Evolutionary conservation across 2,329 filamentous ascomycete species (phyloP).

Genomic region (Phaeoacremonium minimum): DNA sequence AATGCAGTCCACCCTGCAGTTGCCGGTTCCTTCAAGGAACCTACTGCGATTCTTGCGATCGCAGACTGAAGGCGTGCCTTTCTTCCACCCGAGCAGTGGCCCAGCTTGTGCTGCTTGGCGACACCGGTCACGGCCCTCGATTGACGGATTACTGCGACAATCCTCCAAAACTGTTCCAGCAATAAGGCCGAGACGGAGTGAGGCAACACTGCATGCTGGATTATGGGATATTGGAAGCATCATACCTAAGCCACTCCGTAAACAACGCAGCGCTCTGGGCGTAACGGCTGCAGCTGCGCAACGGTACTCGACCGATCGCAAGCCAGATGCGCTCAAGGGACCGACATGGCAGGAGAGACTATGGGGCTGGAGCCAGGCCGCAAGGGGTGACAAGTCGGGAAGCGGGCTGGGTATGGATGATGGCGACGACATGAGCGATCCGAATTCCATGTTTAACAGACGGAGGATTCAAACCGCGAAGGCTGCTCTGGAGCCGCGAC

Average conservation of each 20-base stretch:
- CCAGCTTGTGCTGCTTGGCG: conserved; percentile 3
- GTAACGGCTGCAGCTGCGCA: conserved; percentile 14
- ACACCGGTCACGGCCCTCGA: not conserved
- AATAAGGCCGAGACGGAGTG: not conserved
- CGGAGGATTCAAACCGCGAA: conserved; percentile 69
- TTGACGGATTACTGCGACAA: not conserved
- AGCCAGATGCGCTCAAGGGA: conserved; percentile 12
- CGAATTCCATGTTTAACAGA: conserved; percentile 61
- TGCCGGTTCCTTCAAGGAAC: conserved; percentile 45
- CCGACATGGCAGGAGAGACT: conserved; percentile 44
- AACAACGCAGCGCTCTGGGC: too few species aligned
- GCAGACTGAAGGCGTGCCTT: conserved; percentile 58
- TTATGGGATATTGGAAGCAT: conserved; percentile 16
- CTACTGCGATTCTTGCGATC: conserved; percentile 70
- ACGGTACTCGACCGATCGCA: conserved; percentile 20
- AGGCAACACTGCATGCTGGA: conserved; percentile 11
- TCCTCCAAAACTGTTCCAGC: not conserved
- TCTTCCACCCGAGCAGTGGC: conserved; percentile 38
- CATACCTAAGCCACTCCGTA: conserved; percentile 18
- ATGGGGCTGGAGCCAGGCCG: conserved; percentile 46
- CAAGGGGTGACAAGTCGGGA: conserved; percentile 40
- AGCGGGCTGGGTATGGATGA: conserved; percentile 46
- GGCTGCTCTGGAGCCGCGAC: conserved; percentile 75
- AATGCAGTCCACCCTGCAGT: conserved; percentile 40
- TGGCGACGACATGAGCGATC: conserved; percentile 39